Evolutionary conservation across 371 early-diverging fungal species (phyloP).

Genomic region (Quaeritorhiza haematococci): DNA sequence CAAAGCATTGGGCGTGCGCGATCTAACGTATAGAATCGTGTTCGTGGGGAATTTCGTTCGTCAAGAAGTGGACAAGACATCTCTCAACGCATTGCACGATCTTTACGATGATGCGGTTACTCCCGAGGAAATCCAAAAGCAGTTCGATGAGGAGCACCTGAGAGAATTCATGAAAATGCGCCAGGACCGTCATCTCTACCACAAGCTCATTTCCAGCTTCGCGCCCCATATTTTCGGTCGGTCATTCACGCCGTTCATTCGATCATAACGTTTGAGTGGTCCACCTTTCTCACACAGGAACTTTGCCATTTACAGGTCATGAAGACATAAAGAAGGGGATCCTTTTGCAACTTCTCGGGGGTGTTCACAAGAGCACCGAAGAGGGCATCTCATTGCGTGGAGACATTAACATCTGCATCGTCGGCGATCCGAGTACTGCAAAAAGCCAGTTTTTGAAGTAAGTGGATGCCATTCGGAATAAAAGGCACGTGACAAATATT

Average conservation of each 20-base stretch:
- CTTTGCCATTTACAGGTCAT: slow-evolving; percentile 56
- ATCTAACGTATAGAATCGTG: slow-evolving; percentile 84
- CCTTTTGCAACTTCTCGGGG: slow-evolving; percentile 92
- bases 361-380: slow-evolving; percentile 89
- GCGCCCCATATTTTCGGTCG: slow-evolving; percentile 95
- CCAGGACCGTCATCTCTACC: slow-evolving; percentile 49
- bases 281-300: neutral
- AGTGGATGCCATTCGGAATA: slow-evolving; percentile 11
- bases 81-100: slow-evolving; percentile 49
- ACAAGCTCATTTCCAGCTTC: slow-evolving; percentile 74
- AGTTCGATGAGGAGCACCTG: slow-evolving; percentile 65
- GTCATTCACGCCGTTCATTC: slow-evolving; percentile 4
- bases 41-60: slow-evolving; percentile 86
- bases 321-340: slow-evolving; percentile 97
- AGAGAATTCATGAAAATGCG: slow-evolving; percentile 74
- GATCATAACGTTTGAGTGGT: neutral
- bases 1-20: slow-evolving; percentile 84
- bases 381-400: slow-evolving; percentile 96
- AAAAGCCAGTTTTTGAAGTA: slow-evolving; percentile 97
- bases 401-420: slow-evolving; percentile 98
- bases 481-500: neutral
- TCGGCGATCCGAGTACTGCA: slow-evolving; percentile 98
- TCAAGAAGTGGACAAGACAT: slow-evolving; percentile 45
- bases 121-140: slow-evolving; percentile 54
- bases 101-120: slow-evolving; percentile 40